Base-by-base conservation (phyloP, 1,284 basidiomycete species). In the Rhodotorula sp. region DNA sequence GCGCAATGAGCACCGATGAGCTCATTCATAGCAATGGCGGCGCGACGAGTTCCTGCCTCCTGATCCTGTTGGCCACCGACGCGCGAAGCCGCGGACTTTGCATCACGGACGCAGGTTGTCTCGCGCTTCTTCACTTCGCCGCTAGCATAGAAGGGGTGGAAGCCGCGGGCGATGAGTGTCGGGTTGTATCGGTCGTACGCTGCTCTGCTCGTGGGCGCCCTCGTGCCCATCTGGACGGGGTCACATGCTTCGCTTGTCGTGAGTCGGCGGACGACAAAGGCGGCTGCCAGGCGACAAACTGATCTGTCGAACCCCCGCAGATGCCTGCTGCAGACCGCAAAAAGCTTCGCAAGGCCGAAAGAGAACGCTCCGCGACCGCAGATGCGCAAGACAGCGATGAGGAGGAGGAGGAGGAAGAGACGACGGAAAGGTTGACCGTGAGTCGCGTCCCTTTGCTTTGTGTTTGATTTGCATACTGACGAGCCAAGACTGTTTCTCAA, bases 161-260 rank as follows among this genome's bases (percentile, higher is more conserved):
- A 43, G 39, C 39, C 12, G 39, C 39, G 1, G 39, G 39, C 39
- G 8, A 43, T 43, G 39, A 43, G 39, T 23, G 15, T 47, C 1
- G 69, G 67, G 0, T 62, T 68, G 20, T 60, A 65, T 29, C 66
- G 71, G 64, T 71, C 73, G 18, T 77, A 78, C 54, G 66, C 39
- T 3, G 63, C 67, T 20, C 65, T 78, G 10, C 66, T 77, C 31
- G 39, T 64, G 16, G 76, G 72, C 26, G 79, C 79, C 2, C 70
- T 79, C 15, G 63, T 77, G 15, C 79, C 79, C 7, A 78, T 79
- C 64, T 76, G 70, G 62, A 61, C 65, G 34, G 79, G 76, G 46
- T 62, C 78, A 1, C 71, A 70, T 47, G 69, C 74, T 16, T 76
- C 65, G 0, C 65, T 77, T 23, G 63, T 64, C 34, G 76, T 76